Percentiles rank a stretch among this genome's conserved stretches.
Evolutionary conservation across 78 protist genomes (phyloP).

Genomic region (Polysphondylium violaceum): DNA sequence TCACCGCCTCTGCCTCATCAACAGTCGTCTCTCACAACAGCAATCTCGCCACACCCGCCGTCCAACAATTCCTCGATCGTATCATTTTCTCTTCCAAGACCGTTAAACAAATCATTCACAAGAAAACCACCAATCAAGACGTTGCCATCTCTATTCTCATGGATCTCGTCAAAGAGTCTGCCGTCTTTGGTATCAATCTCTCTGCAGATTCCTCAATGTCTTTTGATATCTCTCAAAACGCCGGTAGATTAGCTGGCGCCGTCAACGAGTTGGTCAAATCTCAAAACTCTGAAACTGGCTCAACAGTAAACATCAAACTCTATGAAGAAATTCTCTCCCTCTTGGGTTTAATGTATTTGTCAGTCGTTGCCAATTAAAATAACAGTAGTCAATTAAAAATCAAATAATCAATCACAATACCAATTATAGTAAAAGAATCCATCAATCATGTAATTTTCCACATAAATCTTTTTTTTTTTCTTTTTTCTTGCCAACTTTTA

Average conservation of each 20-base stretch:
- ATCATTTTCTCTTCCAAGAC: conserved; percentile 49
- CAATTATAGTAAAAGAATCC: not conserved
- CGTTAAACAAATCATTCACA: conserved; percentile 49
- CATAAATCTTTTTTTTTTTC: not conserved
- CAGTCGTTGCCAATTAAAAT: conserved; percentile 55
- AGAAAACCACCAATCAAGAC: conserved; percentile 42
- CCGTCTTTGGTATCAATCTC: conserved; percentile 35
- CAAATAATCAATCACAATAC: not conserved
- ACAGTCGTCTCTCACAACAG: conserved; percentile 6
- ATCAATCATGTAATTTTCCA: conserved; percentile 1
- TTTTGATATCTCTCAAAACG: conserved; percentile 60
- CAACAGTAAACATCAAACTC: conserved; percentile 21
- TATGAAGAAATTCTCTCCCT: conserved; percentile 54
- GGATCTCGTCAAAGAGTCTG: conserved; percentile 63
- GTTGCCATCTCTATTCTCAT: conserved; percentile 25
- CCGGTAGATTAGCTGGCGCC: conserved; percentile 66
- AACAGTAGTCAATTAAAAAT: conserved; percentile 1
- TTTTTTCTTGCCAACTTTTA: no score
- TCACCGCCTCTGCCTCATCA: not conserved
- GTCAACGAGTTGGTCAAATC: conserved; percentile 54
- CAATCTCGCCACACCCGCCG: not conserved
- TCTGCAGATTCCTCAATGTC: conserved; percentile 18
- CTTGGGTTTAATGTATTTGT: conserved; percentile 40
- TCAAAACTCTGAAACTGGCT: not conserved
- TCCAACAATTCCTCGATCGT: conserved; percentile 42